Evolutionary conservation across 768 basidiomycete species (phyloP).

Genomic region (Gymnopilus dilepis): DNA sequence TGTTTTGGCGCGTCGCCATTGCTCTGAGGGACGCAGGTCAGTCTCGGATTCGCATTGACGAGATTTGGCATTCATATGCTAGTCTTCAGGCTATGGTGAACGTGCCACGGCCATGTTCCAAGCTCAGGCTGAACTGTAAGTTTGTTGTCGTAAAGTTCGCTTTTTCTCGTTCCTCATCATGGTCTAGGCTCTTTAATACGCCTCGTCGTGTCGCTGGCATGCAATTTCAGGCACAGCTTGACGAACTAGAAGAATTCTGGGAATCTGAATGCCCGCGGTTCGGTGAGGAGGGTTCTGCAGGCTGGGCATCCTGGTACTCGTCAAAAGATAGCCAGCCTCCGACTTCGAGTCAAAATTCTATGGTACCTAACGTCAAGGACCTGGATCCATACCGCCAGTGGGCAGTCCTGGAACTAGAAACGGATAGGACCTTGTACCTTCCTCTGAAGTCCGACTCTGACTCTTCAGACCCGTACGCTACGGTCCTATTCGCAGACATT

Average conservation of each 20-base stretch:
- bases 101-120: conserved; percentile 81
- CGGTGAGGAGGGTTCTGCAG: conserved; percentile 67
- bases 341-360: conserved; percentile 6
- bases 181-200: conserved; percentile 59
- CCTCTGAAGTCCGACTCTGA: conserved; percentile 63
- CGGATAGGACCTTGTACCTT: conserved; percentile 48
- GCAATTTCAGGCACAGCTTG: conserved; percentile 55
- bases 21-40: conserved; percentile 71
- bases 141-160: conserved; percentile 9
- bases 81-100: conserved; percentile 66
- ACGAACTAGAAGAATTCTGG: conserved; percentile 81
- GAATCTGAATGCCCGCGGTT: conserved; percentile 80
- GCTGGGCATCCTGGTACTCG: conserved; percentile 71
- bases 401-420: conserved; percentile 58
- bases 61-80: conserved; percentile 9
- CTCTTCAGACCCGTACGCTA: conserved; percentile 71
- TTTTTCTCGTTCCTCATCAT: conserved; percentile 4
- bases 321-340: conserved; percentile 38
- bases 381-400: conserved; percentile 74
- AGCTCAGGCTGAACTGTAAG: conserved; percentile 83
- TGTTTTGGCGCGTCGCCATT: conserved; percentile 74
- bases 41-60: conserved; percentile 5
- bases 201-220: conserved; percentile 50
- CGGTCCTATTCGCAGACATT: conserved; percentile 76
- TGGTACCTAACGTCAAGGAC: conserved; percentile 25